Evolutionary conservation across 768 basidiomycete species (phyloP).

Genomic region (Termitomyces sp.): DNA sequence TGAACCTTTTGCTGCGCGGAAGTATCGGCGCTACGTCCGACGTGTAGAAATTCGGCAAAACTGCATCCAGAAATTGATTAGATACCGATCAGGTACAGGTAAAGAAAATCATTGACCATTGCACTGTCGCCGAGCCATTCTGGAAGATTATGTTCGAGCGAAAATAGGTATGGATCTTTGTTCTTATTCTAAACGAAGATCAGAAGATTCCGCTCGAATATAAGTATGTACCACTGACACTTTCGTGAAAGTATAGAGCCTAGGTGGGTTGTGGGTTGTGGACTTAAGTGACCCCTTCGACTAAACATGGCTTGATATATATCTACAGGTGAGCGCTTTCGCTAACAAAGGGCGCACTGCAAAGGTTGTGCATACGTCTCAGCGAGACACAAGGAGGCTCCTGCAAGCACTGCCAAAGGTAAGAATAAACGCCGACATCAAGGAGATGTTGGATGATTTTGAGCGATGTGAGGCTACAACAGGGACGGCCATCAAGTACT

Average conservation of each 20-base stretch:
- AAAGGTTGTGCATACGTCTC: neutral
- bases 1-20: neutral
- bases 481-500: neutral
- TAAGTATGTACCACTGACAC: neutral
- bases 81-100: neutral
- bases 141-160: neutral
- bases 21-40: neutral
- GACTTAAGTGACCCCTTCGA: too few species aligned
- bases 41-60: neutral
- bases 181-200: neutral
- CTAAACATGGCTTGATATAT: neutral
- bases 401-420: neutral
- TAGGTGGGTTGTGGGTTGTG: too few species aligned
- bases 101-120: neutral
- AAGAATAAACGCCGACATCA: neutral
- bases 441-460: too few species aligned
- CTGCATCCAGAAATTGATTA: neutral
- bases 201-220: neutral
- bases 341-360: neutral
- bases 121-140: neutral
- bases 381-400: too few species aligned
- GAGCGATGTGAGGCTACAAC: neutral
- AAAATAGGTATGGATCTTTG: neutral
- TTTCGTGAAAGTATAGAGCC: neutral
- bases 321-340: neutral